These are phyloP conservation scores for Dillenia turbinata DNA, from an alignment of 164 flowering plant species.

Conservation along the genomic window DNA sequence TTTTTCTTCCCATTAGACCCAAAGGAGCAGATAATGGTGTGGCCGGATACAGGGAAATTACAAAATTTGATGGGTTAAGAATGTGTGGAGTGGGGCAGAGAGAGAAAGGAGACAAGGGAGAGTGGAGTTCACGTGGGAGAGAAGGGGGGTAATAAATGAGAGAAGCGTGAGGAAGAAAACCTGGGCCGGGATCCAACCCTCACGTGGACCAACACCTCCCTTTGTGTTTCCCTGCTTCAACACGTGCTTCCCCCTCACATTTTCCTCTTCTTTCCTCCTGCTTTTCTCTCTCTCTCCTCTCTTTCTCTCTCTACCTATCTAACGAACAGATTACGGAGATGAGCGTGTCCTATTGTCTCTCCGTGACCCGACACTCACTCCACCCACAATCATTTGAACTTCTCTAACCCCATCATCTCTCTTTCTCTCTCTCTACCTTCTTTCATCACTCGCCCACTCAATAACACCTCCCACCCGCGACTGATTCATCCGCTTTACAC, in stretches of 20 bases:
- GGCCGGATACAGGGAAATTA: no score
- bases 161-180: conserved; percentile 19
- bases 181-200: conserved; percentile 14
- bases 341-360: conserved; percentile 64
- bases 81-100: neutral
- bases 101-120: conserved; percentile 20
- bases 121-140: conserved; percentile 61
- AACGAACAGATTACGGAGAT: neutral
- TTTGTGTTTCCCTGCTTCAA: conserved; percentile 9
- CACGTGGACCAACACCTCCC: conserved; percentile 65
- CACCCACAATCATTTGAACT: conserved; percentile 56
- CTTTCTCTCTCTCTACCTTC: neutral
- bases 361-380: conserved; percentile 41
- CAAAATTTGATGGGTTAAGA: no score
- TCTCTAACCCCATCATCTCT: neutral
- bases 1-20: no score
- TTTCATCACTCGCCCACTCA: no score
- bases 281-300: no score
- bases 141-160: conserved; percentile 10
- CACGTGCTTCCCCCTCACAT: conserved; percentile 36
- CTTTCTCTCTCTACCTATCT: no score
- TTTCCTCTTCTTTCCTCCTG: no score
- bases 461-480: no score
- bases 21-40: no score
- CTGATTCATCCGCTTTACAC: neutral